These are phyloP conservation scores for Hymenochaete sp. DNA, from an alignment of 1,284 basidiomycete species.

Conservation along the genomic window DNA sequence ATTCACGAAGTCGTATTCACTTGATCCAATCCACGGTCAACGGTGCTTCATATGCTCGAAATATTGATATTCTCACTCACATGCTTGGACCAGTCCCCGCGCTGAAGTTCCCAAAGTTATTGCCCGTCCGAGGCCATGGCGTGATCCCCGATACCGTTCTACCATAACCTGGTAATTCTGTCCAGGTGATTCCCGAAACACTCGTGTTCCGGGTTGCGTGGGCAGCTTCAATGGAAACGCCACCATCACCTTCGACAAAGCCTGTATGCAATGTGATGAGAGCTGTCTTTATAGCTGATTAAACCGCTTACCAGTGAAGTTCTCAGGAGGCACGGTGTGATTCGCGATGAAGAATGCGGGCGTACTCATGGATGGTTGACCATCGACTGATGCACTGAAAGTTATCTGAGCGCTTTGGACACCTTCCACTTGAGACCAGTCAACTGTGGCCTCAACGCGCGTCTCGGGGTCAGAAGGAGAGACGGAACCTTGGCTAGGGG, in stretches of 20 bases:
- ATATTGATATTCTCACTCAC: too few relatives aligned
- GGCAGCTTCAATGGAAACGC: slow-evolving; percentile 56
- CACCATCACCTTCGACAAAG: slow-evolving; percentile 56
- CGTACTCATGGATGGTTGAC: background rate
- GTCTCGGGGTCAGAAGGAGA: slow-evolving; percentile 39
- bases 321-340: background rate
- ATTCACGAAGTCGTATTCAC: slow-evolving; percentile 60
- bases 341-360: slow-evolving; percentile 1
- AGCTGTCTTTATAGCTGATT: too few relatives aligned
- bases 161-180: slow-evolving; percentile 49
- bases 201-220: slow-evolving; percentile 46
- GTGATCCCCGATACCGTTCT: slow-evolving; percentile 52
- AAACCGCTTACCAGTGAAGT: too few relatives aligned
- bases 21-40: slow-evolving; percentile 19
- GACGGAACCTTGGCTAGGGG: slow-evolving; percentile 40
- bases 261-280: too few relatives aligned
- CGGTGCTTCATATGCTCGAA: too few relatives aligned
- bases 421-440: slow-evolving; percentile 45
- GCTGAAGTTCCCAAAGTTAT: slow-evolving; percentile 44
- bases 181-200: slow-evolving; percentile 47
- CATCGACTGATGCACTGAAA: background rate
- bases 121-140: slow-evolving; percentile 46
- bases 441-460: slow-evolving; percentile 47
- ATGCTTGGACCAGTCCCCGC: slow-evolving; percentile 53
- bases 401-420: background rate